Evolutionary conservation across 495 filamentous ascomycete genomes (phyloP).

Genomic region (Trypethelium eluteriae): DNA sequence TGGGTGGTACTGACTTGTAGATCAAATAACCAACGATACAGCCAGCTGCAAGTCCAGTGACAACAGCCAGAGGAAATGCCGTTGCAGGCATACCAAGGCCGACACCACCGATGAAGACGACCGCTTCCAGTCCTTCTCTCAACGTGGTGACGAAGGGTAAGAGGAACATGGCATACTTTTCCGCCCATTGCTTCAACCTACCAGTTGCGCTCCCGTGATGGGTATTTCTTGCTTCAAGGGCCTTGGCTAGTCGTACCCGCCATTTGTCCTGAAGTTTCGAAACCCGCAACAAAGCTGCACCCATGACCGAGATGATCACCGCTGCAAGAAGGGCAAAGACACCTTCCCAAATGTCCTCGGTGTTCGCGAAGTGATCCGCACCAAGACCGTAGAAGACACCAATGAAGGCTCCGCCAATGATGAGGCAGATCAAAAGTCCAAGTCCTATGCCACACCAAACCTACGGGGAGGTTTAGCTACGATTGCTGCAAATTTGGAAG

Average conservation of each 20-base stretch:
- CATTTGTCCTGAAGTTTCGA: slow-evolving; percentile 81
- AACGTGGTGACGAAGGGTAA: slow-evolving; percentile 79
- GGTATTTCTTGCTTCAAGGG: slow-evolving; percentile 49
- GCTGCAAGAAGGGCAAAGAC: slow-evolving; percentile 61
- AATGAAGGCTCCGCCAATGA: slow-evolving; percentile 65
- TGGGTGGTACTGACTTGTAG: slow-evolving; percentile 56
- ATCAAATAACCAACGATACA: slow-evolving; percentile 58
- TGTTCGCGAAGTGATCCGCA: slow-evolving; percentile 53
- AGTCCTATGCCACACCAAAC: slow-evolving; percentile 61
- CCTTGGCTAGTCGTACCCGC: slow-evolving; percentile 65
- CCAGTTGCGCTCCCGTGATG: slow-evolving; percentile 26
- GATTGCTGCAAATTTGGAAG: not conserved
- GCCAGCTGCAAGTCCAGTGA: slow-evolving; percentile 60
- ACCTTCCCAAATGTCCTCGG: slow-evolving; percentile 74
- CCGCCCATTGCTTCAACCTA: slow-evolving; percentile 54
- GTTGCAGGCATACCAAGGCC: slow-evolving; percentile 64
- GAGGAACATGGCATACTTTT: slow-evolving; percentile 76
- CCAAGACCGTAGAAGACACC: slow-evolving; percentile 70
- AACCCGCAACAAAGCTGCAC: slow-evolving; percentile 69
- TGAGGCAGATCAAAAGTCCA: slow-evolving; percentile 59
- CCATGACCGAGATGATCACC: slow-evolving; percentile 71
- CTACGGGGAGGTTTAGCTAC: slow-evolving; percentile 32
- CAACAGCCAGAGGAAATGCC: slow-evolving; percentile 65
- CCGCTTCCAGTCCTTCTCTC: slow-evolving; percentile 72
- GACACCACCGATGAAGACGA: slow-evolving; percentile 76